phyloP scores from a whole-genome alignment of 805 yeast genomes.

The Phaffomyces opuntiae region DNA sequence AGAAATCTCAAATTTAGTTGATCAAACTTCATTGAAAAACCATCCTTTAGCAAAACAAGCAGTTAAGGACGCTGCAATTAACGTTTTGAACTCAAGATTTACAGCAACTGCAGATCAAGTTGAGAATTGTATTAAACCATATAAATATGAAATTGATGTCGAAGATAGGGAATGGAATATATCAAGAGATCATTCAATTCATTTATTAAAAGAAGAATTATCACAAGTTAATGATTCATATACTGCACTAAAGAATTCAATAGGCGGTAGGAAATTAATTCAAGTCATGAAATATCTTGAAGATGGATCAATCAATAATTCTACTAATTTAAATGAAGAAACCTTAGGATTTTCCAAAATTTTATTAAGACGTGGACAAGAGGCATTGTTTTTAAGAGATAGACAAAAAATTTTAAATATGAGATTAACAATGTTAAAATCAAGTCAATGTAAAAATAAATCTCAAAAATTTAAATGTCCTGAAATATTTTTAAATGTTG shows the following conservation, averaged over 20 bases:
- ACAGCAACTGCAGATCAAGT: constrained; percentile 97
- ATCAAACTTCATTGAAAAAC: constrained; percentile 65
- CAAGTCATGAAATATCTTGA: constrained; percentile 74
- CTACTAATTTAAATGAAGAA: constrained; percentile 36
- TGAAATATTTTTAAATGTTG: constrained; percentile 87
- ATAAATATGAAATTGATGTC: constrained; percentile 92
- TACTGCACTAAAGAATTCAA: constrained; percentile 49
- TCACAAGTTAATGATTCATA: constrained; percentile 69
- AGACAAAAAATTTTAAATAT: constrained; percentile 63
- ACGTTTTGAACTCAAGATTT: constrained; percentile 70
- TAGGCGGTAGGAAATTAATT: constrained; percentile 78
- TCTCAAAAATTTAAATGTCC: constrained; percentile 89
- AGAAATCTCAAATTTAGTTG: constrained; percentile 70
- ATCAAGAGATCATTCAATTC: constrained; percentile 72
- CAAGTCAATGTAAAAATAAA: constrained; percentile 68
- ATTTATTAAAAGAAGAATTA: constrained; percentile 74
- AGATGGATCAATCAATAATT: constrained; percentile 27
- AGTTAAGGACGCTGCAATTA: constrained; percentile 76
- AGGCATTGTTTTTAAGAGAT: constrained; percentile 73
- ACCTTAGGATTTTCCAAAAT: constrained; percentile 80
- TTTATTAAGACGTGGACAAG: constrained; percentile 69
- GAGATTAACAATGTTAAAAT: constrained; percentile 69
- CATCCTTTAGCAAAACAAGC: constrained; percentile 84
- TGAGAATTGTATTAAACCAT: constrained; percentile 96
- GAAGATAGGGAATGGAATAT: constrained; percentile 91